These are phyloP conservation scores for Leptographium galeiforme DNA, from an alignment of 2,329 filamentous ascomycete species.

Conservation along the genomic window DNA sequence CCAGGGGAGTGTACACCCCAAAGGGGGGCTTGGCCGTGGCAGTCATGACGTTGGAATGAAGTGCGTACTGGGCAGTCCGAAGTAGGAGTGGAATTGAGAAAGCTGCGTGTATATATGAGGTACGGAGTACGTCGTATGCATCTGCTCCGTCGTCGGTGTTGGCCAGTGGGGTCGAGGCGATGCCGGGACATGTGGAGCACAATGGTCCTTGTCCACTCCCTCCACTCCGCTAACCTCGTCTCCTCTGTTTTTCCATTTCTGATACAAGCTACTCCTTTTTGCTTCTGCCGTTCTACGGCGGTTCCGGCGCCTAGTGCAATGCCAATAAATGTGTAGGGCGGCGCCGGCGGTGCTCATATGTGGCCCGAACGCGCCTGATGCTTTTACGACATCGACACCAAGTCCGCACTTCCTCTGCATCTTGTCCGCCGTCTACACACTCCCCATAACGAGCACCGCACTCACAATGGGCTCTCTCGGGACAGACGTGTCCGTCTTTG, in stretches of 20 bases:
- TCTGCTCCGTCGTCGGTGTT: neutral
- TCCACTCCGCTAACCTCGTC: neutral
- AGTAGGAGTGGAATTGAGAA: neutral
- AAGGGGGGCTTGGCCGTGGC: neutral
- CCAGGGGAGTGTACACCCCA: slow-evolving; percentile 41
- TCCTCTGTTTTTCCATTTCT: neutral
- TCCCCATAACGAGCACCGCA: too few species aligned
- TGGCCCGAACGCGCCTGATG: too few species aligned
- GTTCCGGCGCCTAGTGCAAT: too few species aligned
- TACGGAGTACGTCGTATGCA: neutral
- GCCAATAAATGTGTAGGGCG: too few species aligned
- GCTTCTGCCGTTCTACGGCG: too few species aligned
- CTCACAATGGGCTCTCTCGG: neutral
- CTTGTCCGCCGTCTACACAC: too few species aligned
- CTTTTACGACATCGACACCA: too few species aligned
- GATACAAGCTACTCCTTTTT: neutral
- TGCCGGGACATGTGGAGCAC: neutral
- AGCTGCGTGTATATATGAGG: neutral
- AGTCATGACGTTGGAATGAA: neutral
- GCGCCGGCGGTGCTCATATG: too few species aligned
- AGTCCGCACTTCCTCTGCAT: too few species aligned
- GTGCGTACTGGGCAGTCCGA: neutral
- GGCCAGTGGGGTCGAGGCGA: too few species aligned
- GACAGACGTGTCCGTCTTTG: neutral
- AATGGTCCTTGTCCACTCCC: neutral